Evolutionary conservation across 345 rosid genomes (phyloP).

Genomic region (Diplotaxis tenuifolia): DNA sequence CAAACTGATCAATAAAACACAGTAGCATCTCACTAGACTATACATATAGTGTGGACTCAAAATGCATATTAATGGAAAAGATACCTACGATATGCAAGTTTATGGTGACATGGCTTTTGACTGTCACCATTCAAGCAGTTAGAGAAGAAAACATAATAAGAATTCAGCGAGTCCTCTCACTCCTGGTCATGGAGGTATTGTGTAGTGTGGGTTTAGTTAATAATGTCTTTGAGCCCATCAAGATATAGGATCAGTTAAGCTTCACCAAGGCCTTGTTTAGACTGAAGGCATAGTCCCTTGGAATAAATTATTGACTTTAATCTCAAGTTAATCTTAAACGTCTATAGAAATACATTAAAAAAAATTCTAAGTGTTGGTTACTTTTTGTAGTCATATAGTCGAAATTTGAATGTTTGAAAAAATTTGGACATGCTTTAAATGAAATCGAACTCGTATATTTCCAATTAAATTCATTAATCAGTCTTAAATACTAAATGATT

Average conservation of each 20-base stretch:
- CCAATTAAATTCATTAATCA: background rate
- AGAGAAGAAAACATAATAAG: background rate
- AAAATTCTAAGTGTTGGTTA: background rate
- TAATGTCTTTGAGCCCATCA: slow-evolving; percentile 14
- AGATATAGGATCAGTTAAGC: background rate
- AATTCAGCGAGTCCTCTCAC: background rate
- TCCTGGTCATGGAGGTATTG: background rate
- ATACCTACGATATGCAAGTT: background rate
- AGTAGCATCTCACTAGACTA: background rate
- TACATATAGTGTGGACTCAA: background rate
- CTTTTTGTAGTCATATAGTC: background rate
- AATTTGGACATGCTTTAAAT: no score
- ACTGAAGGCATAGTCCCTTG: background rate
- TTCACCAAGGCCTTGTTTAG: background rate
- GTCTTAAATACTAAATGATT: background rate
- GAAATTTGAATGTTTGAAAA: background rate
- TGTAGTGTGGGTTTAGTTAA: slow-evolving; percentile 1
- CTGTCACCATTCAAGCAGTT: background rate
- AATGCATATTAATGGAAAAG: background rate
- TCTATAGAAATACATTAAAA: background rate
- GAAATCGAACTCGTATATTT: background rate
- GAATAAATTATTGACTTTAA: background rate
- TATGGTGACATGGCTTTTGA: slow-evolving; percentile 18
- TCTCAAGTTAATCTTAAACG: background rate
- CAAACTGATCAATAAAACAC: background rate